phyloP scores from a whole-genome alignment of 2,329 filamentous ascomycete genomes.

The Penicillium frequentans region DNA sequence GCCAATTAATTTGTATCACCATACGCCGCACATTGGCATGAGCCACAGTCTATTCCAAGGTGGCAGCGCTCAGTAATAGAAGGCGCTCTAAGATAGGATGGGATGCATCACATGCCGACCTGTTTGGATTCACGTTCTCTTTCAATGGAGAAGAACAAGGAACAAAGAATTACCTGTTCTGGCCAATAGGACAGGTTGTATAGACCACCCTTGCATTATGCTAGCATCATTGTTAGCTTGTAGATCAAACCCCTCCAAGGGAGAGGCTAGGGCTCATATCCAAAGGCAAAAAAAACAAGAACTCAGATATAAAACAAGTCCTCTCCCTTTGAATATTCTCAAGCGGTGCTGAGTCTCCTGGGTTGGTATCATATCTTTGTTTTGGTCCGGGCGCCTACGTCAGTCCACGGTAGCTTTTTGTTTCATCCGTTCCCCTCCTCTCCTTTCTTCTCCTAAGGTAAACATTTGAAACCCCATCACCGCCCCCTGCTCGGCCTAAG shows the following conservation, averaged over 20 bases:
- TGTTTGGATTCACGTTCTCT: too few relatives aligned
- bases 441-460: constrained; percentile 14
- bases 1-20: background rate
- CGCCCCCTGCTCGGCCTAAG: constrained; percentile 8
- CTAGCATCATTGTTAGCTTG: constrained; percentile 2
- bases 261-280: constrained; percentile 1
- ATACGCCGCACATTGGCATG: background rate
- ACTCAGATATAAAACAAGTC: background rate
- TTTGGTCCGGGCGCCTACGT: constrained; percentile 24
- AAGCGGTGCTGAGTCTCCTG: background rate
- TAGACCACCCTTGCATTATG: constrained; percentile 13
- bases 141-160: background rate
- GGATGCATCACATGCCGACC: background rate
- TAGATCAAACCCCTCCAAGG: constrained; percentile 11
- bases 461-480: constrained; percentile 13
- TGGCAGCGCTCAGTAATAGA: background rate
- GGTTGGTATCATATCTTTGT: constrained; percentile 1
- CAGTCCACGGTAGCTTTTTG: constrained; percentile 22
- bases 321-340: background rate
- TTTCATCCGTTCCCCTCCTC: constrained; percentile 20
- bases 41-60: background rate
- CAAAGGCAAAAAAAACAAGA: background rate
- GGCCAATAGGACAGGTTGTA: background rate
- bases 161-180: background rate
- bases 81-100: background rate